Evolutionary conservation across 306 rosid species (phyloP), one percentile per base, ranked within the genome.

Genomic region (Coriaria nepalensis): DNA sequence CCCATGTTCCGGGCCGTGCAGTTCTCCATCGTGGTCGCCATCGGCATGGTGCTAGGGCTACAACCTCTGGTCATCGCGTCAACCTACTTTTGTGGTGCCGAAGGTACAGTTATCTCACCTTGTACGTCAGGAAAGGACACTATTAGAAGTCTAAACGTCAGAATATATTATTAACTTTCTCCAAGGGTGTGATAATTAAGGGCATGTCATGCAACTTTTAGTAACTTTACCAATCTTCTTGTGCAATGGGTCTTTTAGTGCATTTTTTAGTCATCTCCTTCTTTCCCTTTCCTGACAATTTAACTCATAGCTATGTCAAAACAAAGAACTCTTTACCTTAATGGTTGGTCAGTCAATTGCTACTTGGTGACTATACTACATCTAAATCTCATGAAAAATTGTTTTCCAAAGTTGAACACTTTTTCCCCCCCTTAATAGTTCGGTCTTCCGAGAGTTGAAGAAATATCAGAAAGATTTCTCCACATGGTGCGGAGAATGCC

Each of bases 21-120:
- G 68, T 92, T 71, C 85, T 92, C 67, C 98, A 92, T 68, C 47
- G 70, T 47, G 98, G 98, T 69, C 93, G 86, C 43, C 83, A 85
- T 54, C 85, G 96, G 47, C 98, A 92, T 68, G 96, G 93, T 33
- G 94, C 93, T 53, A 75, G 84, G 71, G 83, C 96, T 45, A 85
- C 95, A 66, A 71, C 81, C 62, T 73, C 81, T 11, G 95, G 98
- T 50, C 57, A 52, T 40, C 77, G 92, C 13, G 63, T 77, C 60
- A 90, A 85, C 68, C 79, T 92, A 70, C 65, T 92, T 51, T 45
- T 92, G 15, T 85, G 98, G 98, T 92, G 98, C 70, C 71, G 93
- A 85, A 85, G 96, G 98, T 92, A 73, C 37, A 35, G 38, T 45
- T 68, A 40, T 46, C 47, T 38, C 59, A 43, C 49, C 9, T 52